These are phyloP conservation scores for Oryza meridionalis DNA, from an alignment of 176 grass and related monocot species.

Conservation along the genomic window DNA sequence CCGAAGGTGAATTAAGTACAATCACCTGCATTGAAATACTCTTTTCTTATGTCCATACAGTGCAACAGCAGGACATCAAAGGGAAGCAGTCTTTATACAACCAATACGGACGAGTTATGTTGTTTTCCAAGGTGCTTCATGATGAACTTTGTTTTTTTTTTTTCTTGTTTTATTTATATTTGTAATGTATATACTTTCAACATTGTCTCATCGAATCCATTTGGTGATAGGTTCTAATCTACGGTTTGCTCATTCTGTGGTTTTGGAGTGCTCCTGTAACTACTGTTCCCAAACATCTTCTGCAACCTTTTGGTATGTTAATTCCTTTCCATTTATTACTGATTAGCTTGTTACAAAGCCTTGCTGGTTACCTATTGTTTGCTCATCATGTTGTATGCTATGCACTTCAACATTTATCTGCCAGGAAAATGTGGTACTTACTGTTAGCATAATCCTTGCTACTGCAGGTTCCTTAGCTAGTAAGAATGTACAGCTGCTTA, in stretches of 20 bases:
- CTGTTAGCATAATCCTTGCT: too few relatives aligned
- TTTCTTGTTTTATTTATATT: background rate
- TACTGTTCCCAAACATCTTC: conserved; percentile 75
- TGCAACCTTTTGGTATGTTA: conserved; percentile 88
- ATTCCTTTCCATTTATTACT: conserved; percentile 20
- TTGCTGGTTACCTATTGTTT: background rate
- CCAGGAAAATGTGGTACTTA: background rate
- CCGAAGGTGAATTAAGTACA: background rate
- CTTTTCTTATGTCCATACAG: conserved; percentile 44
- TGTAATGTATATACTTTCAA: background rate
- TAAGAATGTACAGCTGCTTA: too few relatives aligned
- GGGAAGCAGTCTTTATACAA: conserved; percentile 65
- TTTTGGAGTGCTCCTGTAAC: conserved; percentile 83
- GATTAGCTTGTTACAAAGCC: background rate
- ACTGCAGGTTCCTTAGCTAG: too few relatives aligned
- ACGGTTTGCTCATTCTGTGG: conserved; percentile 51
- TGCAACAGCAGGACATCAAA: conserved; percentile 66
- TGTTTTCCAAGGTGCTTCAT: conserved; percentile 67
- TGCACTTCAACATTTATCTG: background rate
- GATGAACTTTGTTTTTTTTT: background rate
- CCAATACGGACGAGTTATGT: conserved; percentile 54
- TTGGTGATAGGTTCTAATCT: conserved; percentile 65
- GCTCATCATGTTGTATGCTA: background rate
- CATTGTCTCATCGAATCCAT: conserved; percentile 43
- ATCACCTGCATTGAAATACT: background rate